phyloP scores from a whole-genome alignment of 1,284 basidiomycete genomes.

The Porodaedalea pini region DNA sequence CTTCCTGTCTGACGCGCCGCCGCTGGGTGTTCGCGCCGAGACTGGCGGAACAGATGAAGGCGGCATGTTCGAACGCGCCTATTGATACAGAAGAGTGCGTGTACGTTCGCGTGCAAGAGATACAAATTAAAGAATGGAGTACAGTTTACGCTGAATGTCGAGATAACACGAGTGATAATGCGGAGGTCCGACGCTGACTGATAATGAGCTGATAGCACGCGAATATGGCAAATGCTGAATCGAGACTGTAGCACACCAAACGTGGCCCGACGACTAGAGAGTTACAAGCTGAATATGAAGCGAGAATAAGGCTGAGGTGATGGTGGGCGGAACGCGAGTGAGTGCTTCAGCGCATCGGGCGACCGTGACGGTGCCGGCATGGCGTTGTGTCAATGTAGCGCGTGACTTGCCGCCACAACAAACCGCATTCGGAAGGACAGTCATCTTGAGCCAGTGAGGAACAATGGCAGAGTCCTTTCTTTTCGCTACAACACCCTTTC shows the following conservation, averaged over 20 bases:
- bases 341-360: not conserved
- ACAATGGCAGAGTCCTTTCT: not conserved
- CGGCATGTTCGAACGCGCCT: not conserved
- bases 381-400: no score
- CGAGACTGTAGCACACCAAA: not conserved
- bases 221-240: not conserved
- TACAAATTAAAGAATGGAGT: not conserved
- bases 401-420: constrained; percentile 5
- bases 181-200: not conserved
- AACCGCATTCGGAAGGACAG: not conserved
- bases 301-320: not conserved
- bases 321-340: not conserved
- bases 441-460: not conserved
- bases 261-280: not conserved
- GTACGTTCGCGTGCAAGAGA: not conserved
- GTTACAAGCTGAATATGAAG: not conserved
- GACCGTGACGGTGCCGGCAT: constrained; percentile 5
- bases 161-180: not conserved
- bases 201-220: not conserved
- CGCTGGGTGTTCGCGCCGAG: constrained; percentile 5
- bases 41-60: not conserved
- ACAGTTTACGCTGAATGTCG: not conserved
- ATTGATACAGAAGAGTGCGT: not conserved
- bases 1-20: not conserved
- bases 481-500: no score